Evolutionary conservation across 2,329 filamentous ascomycete species (phyloP).

Genomic region (Talaromyces pinophilus): DNA sequence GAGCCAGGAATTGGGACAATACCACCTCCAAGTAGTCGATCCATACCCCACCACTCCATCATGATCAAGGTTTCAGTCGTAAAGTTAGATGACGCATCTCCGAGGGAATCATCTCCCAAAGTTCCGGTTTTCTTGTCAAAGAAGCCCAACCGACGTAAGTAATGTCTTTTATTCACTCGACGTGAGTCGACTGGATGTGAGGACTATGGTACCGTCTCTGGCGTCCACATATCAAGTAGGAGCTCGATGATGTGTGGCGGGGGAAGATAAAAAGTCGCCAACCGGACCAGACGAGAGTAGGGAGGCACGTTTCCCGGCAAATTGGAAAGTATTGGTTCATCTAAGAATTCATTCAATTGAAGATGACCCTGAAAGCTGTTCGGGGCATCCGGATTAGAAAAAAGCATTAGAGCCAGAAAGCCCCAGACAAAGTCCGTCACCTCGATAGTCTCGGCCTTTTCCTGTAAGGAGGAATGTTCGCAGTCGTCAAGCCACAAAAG

Average conservation of each 20-base stretch:
- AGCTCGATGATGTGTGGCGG: constrained; percentile 17
- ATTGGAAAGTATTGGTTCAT: not conserved
- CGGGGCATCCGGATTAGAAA: not conserved
- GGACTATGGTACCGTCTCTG: not conserved
- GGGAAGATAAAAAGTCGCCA: constrained; percentile 1
- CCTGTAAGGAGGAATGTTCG: not conserved
- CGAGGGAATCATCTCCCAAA: not conserved
- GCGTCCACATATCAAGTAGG: constrained; percentile 6
- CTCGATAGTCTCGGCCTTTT: constrained; percentile 17
- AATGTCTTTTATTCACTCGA: not conserved
- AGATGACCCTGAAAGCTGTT: no score
- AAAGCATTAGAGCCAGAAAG: constrained; percentile 12
- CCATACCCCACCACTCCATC: not conserved
- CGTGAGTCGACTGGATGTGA: not conserved
- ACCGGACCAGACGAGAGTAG: not conserved
- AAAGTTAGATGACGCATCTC: not conserved
- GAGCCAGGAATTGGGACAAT: not conserved
- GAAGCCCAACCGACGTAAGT: not conserved
- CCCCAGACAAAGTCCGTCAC: constrained; percentile 14
- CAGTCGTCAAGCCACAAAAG: not conserved
- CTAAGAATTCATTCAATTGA: not conserved
- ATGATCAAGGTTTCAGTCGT: not conserved
- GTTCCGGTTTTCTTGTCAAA: not conserved
- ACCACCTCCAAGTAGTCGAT: not conserved
- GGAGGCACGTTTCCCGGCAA: not conserved